These are phyloP conservation scores for Hypholoma sublateritium DNA, from an alignment of 768 basidiomycete genomes.

Conservation along the genomic window DNA sequence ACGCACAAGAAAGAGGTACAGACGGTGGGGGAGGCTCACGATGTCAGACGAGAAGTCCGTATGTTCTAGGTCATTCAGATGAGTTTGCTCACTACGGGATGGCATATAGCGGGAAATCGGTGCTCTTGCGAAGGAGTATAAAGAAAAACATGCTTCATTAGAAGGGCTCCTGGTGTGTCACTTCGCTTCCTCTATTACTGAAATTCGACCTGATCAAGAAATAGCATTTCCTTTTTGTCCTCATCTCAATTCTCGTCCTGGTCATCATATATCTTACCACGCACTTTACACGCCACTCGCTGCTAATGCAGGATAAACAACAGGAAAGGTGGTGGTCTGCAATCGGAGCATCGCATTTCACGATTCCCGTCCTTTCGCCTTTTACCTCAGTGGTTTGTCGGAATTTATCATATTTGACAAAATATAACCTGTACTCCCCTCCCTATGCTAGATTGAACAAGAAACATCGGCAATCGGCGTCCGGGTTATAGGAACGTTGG, in stretches of 20 bases:
- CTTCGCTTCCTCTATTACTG: not conserved
- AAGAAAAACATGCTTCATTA: constrained; percentile 46
- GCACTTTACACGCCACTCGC: constrained; percentile 26
- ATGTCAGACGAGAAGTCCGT: constrained; percentile 48
- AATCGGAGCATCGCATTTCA: constrained; percentile 58
- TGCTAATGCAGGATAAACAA: constrained; percentile 13
- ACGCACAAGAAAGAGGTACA: constrained; percentile 51
- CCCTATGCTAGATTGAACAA: constrained; percentile 62
- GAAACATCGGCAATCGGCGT: constrained; percentile 65
- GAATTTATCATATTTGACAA: not conserved
- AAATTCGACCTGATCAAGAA: not conserved
- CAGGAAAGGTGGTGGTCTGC: constrained; percentile 28
- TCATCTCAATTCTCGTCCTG: constrained; percentile 34
- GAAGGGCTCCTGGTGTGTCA: constrained; percentile 52
- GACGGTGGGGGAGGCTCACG: constrained; percentile 38
- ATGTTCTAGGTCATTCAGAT: not conserved
- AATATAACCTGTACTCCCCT: not conserved
- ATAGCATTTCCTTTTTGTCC: constrained; percentile 32
- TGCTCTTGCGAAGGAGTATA: constrained; percentile 37
- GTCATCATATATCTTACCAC: constrained; percentile 34
- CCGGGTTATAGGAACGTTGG: constrained; percentile 39
- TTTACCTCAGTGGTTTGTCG: constrained; percentile 73
- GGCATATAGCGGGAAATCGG: constrained; percentile 50
- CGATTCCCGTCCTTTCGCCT: constrained; percentile 76
- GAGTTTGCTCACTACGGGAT: not conserved